These are phyloP conservation scores for Pseudocercospora crystallina DNA, from an alignment of 2,329 filamentous ascomycete species.

Conservation along the genomic window DNA sequence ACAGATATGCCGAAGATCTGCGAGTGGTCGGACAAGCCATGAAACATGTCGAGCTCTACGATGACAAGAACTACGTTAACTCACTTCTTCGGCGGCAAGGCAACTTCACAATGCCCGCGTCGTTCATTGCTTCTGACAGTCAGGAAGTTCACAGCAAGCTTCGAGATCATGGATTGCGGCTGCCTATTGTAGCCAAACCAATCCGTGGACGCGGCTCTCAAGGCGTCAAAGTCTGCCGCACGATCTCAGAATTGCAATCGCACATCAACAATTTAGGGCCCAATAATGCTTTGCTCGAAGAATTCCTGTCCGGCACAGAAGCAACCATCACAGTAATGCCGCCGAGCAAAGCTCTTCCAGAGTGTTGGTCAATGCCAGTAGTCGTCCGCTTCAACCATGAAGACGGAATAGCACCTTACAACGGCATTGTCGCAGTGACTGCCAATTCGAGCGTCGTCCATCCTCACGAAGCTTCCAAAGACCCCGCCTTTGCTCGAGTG, in stretches of 20 bases:
- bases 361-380: conserved; percentile 48
- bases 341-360: conserved; percentile 33
- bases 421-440: conserved; percentile 49
- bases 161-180: background rate
- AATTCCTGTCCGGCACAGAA: conserved; percentile 51
- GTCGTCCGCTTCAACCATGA: conserved; percentile 51
- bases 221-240: conserved; percentile 50
- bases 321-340: conserved; percentile 56
- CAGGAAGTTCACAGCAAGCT: background rate
- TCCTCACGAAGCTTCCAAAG: conserved; percentile 31
- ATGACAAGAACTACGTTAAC: conserved; percentile 54
- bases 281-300: conserved; percentile 49
- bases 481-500: conserved; percentile 36
- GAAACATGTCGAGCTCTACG: conserved; percentile 48
- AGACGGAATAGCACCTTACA: conserved; percentile 52
- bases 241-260: conserved; percentile 29
- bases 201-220: conserved; percentile 51
- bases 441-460: conserved; percentile 47
- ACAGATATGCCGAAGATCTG: conserved; percentile 33
- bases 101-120: conserved; percentile 20
- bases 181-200: conserved; percentile 51
- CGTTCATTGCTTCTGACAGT: conserved; percentile 25
- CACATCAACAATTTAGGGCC: conserved; percentile 39
- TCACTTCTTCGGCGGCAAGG: conserved; percentile 40
- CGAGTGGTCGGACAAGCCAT: conserved; percentile 50